phyloP scores from a whole-genome alignment of 805 yeast genomes.

The Starmerella asiatica region DNA sequence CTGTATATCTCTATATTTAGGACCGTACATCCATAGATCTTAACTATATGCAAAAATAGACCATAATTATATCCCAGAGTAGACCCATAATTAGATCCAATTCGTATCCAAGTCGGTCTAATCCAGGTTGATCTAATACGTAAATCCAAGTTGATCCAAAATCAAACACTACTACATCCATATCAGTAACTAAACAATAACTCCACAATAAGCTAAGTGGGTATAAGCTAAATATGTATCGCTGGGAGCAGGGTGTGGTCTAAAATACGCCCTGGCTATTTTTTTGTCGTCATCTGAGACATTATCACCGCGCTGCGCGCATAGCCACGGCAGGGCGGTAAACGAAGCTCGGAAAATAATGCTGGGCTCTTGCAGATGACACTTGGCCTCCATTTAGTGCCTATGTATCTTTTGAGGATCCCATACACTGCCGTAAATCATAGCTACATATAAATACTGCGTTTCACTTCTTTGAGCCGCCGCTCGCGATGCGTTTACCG shows the following conservation, averaged over 20 bases:
- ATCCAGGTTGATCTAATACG: background rate
- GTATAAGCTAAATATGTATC: too few species aligned
- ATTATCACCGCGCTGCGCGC: conserved; percentile 14
- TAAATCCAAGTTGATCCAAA: background rate
- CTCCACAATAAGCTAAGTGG: too few species aligned
- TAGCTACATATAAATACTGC: background rate
- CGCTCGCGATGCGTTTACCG: conserved; percentile 20
- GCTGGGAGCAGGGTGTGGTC: background rate
- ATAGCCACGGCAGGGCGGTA: conserved; percentile 12
- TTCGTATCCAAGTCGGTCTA: too few species aligned
- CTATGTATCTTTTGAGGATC: background rate
- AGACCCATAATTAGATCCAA: too few species aligned
- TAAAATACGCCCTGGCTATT: background rate
- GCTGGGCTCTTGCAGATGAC: conserved; percentile 9
- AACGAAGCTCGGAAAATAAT: conserved; percentile 17
- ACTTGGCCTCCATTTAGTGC: too few species aligned
- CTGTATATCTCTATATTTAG: too few species aligned
- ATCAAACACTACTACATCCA: background rate
- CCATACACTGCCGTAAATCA: conserved; percentile 1
- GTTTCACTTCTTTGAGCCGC: conserved; percentile 9
- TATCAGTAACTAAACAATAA: background rate
- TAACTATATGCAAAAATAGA: too few species aligned
- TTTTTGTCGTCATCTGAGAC: conserved; percentile 5
- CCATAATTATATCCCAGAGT: too few species aligned
- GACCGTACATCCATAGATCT: too few species aligned